Evolutionary conservation across 2,329 filamentous ascomycete species (phyloP).

Genomic region (Curvularia sp.): DNA sequence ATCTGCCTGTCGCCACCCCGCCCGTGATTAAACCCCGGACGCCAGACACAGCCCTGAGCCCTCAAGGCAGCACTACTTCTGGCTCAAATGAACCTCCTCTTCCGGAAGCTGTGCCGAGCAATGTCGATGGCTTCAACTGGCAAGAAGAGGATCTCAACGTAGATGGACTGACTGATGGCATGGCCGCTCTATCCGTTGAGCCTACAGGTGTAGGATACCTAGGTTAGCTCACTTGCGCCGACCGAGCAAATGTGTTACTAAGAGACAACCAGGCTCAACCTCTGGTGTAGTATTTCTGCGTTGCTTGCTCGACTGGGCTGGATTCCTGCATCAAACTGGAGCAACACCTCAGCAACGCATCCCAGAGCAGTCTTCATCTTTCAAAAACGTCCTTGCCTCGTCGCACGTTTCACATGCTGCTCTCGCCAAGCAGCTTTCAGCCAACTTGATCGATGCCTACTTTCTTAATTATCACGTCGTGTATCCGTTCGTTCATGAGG

Average conservation of each 20-base stretch:
- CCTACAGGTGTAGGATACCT: conserved; percentile 38
- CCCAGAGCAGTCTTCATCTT: conserved; percentile 19
- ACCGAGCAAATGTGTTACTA: background rate
- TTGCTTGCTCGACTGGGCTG: conserved; percentile 37
- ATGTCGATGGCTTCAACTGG: conserved; percentile 38
- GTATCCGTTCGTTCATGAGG: conserved; percentile 39
- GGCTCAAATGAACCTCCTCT: conserved; percentile 26
- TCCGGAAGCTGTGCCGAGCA: conserved; percentile 35
- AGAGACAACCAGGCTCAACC: conserved; percentile 27
- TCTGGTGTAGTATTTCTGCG: conserved; percentile 37
- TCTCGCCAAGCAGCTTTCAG: conserved; percentile 30
- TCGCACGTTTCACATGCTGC: conserved; percentile 35
- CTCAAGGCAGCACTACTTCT: conserved; percentile 21
- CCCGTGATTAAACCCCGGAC: conserved; percentile 13
- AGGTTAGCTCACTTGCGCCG: conserved; percentile 11
- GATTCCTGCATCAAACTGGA: conserved; percentile 34
- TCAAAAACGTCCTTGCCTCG: conserved; percentile 28
- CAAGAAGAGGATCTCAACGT: conserved; percentile 32
- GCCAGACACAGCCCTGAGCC: conserved; percentile 24
- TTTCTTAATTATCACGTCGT: conserved; percentile 36
- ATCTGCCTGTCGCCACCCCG: conserved; percentile 17
- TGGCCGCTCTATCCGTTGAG: conserved; percentile 39
- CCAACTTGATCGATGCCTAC: conserved; percentile 34
- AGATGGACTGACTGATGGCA: conserved; percentile 35
- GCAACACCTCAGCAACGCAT: conserved; percentile 19